A percentile compares a stretch with the other conserved stretches of the same genome.
Evolutionary conservation across 1,284 basidiomycete genomes (phyloP).

Genomic region (Abortiporus biennis): DNA sequence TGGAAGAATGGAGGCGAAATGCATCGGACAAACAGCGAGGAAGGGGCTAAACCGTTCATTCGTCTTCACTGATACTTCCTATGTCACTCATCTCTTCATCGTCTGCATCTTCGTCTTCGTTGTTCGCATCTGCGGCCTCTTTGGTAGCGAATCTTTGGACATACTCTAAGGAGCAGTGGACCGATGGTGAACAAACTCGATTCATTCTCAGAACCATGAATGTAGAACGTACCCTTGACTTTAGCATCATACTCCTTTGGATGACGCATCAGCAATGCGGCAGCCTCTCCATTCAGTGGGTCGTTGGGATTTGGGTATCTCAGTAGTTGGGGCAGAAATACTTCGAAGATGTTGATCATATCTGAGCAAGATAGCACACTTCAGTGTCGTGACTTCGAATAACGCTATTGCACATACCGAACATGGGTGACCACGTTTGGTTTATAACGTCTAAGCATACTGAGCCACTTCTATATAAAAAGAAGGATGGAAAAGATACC

Average conservation of each 20-base stretch:
- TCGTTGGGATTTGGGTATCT: slow-evolving; percentile 98
- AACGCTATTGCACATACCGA: slow-evolving; percentile 53
- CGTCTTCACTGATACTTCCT: slow-evolving; percentile 81
- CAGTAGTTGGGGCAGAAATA: slow-evolving; percentile 93
- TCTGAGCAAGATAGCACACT: slow-evolving; percentile 49
- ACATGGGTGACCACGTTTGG: slow-evolving; percentile 99
- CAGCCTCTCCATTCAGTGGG: slow-evolving; percentile 96
- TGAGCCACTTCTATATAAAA: slow-evolving; percentile 71
- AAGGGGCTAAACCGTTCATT: slow-evolving; percentile 23
- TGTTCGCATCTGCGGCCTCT: slow-evolving; percentile 67
- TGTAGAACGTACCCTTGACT: slow-evolving; percentile 66
- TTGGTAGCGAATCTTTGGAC: slow-evolving; percentile 82
- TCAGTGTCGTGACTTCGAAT: not conserved
- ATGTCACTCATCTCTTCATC: slow-evolving; percentile 92
- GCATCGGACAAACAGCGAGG: no score
- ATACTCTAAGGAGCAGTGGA: slow-evolving; percentile 59
- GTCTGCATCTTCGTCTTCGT: slow-evolving; percentile 61
- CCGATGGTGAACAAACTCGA: not conserved
- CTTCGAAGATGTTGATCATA: slow-evolving; percentile 99
- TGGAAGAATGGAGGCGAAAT: no score
- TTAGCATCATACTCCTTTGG: slow-evolving; percentile 91
- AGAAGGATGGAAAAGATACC: not conserved
- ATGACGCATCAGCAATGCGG: slow-evolving; percentile 93
- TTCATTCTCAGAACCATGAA: not conserved
- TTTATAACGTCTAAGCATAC: slow-evolving; percentile 97